Base-by-base conservation (phyloP, 1,284 basidiomycete species). In the Fomitopsis pinicola region DNA sequence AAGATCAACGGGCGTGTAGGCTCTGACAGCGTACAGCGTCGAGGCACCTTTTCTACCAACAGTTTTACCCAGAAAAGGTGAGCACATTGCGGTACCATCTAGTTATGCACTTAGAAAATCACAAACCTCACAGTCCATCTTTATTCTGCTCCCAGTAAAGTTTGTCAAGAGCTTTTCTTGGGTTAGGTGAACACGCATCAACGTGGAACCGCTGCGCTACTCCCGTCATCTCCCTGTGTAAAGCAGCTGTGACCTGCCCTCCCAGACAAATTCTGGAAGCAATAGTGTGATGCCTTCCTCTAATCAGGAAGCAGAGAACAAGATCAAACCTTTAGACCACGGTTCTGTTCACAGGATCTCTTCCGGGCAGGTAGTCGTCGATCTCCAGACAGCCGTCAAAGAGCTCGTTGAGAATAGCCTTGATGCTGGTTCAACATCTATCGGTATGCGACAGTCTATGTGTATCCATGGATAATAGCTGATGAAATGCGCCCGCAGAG, bases 381-480 rank as follows among this genome's bases (percentile, higher is more conserved):
- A 98, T 72, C 83, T 99, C 1, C 95, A 95, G 71, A 92, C 89
- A 0, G 94, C 94, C 0, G 89, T 99, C 59, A 99, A 99, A 72
- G 97, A 99, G 73, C 85, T 99, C 2, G 85, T 99, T 2, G 97
- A 99, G 76, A 99, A 99, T 73, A 93, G 94, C 61, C 78, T 98
- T 33, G 97, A 99, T 73, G 95, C 97, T 0, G 91, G 90, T 0
- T 93, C 96, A 0, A 94, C 92, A 0, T 88, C 78, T 66, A 87
- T 99, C 56, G 95, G 95, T 92, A 55, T 57, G 86, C 71, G n/a
- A 1, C 26, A 19, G 19, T 60, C n/a, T 48, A 55, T 62, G 12
- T 50, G n/a, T 6, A 40, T 7, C 33, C 6, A n/a, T 17, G 38
- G 7, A 55, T 45, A 14, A 4, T n/a, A 4, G 5, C 46, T 56